Evolutionary conservation across 192 early-diverging fungal genomes (phyloP).

Genomic region (Neocallimastix lanati): DNA sequence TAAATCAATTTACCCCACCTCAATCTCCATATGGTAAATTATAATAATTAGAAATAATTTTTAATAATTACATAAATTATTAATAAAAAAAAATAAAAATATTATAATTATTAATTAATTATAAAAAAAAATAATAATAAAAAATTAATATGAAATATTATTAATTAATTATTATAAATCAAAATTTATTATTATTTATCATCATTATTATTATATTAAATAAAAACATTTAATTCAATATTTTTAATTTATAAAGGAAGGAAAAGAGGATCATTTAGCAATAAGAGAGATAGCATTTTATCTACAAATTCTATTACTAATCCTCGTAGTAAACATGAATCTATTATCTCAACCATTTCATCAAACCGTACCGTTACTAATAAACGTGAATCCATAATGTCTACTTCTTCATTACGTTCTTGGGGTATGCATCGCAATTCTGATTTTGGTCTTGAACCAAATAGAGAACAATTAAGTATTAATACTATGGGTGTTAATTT

Average conservation of each 20-base stretch:
- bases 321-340: neutral
- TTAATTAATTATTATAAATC: too few species aligned
- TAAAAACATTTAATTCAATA: too few species aligned
- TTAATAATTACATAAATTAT: too few species aligned
- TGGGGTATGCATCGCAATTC: neutral
- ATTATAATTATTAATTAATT: too few species aligned
- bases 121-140: too few species aligned
- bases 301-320: neutral
- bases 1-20: neutral
- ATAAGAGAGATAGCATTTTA: neutral
- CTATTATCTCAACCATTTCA: neutral
- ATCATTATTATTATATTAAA: too few species aligned
- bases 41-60: too few species aligned
- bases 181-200: too few species aligned
- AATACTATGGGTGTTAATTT: neutral
- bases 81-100: too few species aligned
- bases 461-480: neutral
- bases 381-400: neutral
- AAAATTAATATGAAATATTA: too few species aligned
- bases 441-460: neutral
- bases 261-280: neutral
- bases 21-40: neutral
- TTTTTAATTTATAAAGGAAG: neutral
- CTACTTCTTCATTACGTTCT: neutral
- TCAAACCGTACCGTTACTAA: neutral